Evolutionary conservation across 1,284 basidiomycete genomes (phyloP).

Genomic region (Vanrija humicola): DNA sequence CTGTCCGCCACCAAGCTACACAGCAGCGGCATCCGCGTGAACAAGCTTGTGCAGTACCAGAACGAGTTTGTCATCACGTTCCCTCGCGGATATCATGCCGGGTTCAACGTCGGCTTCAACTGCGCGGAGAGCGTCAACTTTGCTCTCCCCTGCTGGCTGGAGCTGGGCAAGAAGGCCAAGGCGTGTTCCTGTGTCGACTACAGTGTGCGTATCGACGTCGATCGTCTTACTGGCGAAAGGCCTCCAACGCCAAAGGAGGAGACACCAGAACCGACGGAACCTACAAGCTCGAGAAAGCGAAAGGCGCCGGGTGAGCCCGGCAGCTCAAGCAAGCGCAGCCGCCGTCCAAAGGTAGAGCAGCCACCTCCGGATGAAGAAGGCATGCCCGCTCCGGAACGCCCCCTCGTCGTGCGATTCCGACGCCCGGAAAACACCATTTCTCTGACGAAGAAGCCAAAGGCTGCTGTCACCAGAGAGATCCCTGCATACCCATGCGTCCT

Average conservation of each 20-base stretch:
- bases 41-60: constrained; percentile 80
- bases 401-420: not conserved
- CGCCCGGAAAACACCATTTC: constrained; percentile 16
- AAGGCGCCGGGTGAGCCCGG: not conserved
- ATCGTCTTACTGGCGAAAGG: constrained; percentile 60
- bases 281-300: not conserved
- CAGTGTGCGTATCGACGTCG: constrained; percentile 88
- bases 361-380: not conserved
- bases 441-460: constrained; percentile 1
- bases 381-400: not conserved
- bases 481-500: constrained; percentile 63
- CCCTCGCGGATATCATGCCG: constrained; percentile 90
- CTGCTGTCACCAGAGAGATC: not conserved
- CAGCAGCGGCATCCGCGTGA: constrained; percentile 76
- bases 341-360: not conserved
- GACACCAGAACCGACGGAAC: not conserved
- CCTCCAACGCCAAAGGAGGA: not conserved
- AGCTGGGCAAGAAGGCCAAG: constrained; percentile 75
- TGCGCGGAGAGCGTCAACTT: constrained; percentile 99
- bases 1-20: constrained; percentile 82
- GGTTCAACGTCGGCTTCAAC: constrained; percentile 96
- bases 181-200: constrained; percentile 77
- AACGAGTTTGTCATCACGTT: constrained; percentile 97
- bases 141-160: constrained; percentile 91
- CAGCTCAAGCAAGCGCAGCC: not conserved